Base-by-base conservation (phyloP, 2,329 filamentous ascomycete species). In the Huntiella moniliformis region DNA sequence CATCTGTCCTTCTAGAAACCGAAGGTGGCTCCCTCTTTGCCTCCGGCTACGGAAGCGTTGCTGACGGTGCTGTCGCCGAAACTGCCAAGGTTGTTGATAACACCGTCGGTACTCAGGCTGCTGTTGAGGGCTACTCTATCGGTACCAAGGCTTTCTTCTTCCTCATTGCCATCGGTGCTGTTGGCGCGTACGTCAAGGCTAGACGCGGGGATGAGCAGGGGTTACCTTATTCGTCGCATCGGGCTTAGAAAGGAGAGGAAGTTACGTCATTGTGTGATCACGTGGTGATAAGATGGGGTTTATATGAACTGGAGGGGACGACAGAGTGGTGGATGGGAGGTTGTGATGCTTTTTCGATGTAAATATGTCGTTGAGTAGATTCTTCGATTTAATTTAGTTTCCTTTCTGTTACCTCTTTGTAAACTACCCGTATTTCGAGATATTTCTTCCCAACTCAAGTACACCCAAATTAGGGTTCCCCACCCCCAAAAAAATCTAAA, bases 51-150 rank as follows among this genome's bases (percentile, higher is more conserved):
- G 48, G 48, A 8, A 31, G 41, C 31, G 18, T 46, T 13, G 44
- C 40, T 32, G 48, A 50, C 37, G 48, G 48, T 38, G 44, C 48
- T 41, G 44, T 50, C 15, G 13, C 48, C 44, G 48, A 50, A 17
- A 33, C 41, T 31, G 37, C 44, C n/a, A 46, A 50, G 48, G 37
- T 32, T 33, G 12, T 15, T 28, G 40, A 50, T 32, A 35, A 36
- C 32, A 46, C 44, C 15, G 41, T 41, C 34, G 43, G 43, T 17
- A 35, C 36, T 17, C 28, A 42, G 8, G 18, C 28, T 16, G 31
- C 17, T 12, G 40, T 35, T 35, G 33, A 45, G 17, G 41, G 48
- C 16, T 50, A 50, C 41, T 50, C 48, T 17, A 11, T 41, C 35
- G 39, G 33, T 18, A 43, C 42, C 39, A 50, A 50, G 38, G 22